Evolutionary conservation across 108 stramenopile species (phyloP).

Genomic region (Licmophora abbreviata): DNA sequence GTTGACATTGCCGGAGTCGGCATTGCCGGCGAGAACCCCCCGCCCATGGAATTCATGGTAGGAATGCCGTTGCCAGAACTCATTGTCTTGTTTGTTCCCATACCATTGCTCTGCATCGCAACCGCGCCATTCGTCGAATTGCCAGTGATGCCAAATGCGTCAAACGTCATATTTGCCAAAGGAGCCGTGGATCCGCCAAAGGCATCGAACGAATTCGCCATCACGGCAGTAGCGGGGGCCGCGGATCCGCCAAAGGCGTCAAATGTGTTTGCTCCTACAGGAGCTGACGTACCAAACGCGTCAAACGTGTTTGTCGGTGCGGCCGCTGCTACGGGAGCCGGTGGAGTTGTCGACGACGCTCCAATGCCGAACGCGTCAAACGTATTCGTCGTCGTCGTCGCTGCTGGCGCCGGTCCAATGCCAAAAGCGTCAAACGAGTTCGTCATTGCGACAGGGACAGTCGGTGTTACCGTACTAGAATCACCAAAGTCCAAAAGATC

Average conservation of each 20-base stretch:
- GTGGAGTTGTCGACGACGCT: conserved; percentile 5
- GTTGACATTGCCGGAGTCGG: neutral
- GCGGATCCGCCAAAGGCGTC: conserved; percentile 3
- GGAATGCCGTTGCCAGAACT: conserved; percentile 10
- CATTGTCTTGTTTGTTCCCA: conserved; percentile 2
- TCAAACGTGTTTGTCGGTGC: conserved; percentile 9
- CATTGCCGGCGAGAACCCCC: conserved; percentile 1
- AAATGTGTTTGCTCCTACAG: neutral
- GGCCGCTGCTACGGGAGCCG: conserved; percentile 5
- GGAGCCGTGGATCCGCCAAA: too few relatives aligned
- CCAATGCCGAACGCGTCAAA: conserved; percentile 24
- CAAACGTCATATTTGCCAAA: too few relatives aligned
- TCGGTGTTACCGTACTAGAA: conserved; percentile 11
- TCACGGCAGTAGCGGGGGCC: conserved; percentile 4
- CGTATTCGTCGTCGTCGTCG: conserved; percentile 11
- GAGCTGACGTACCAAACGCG: conserved; percentile 14
- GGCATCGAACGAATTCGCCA: conserved; percentile 10
- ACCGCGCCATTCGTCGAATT: conserved; percentile 12
- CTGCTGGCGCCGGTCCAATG: conserved; percentile 3
- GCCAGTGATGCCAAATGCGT: too few relatives aligned
- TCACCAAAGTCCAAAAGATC: conserved; percentile 55
- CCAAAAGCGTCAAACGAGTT: too few relatives aligned
- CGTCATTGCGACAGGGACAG: too few relatives aligned
- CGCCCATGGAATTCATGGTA: conserved; percentile 9
- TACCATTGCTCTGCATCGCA: neutral